A percentile compares a stretch with the other conserved stretches of the same genome.
phyloP scores from a whole-genome alignment of 106 monocot genomes.

The Phalaenopsis equestris region DNA sequence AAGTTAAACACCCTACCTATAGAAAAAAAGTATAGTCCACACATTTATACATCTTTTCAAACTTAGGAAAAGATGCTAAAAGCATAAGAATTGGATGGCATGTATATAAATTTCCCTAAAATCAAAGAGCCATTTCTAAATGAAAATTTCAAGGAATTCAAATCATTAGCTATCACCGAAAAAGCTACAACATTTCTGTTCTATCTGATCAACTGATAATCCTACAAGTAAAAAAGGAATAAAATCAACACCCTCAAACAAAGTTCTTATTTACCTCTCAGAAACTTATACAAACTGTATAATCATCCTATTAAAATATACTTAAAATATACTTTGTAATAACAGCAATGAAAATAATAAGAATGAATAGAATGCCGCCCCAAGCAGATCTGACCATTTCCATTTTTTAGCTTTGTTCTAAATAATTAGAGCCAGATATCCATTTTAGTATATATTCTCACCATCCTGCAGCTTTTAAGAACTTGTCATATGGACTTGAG shows the following conservation, averaged over 20 bases:
- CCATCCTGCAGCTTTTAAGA: conserved; percentile 85
- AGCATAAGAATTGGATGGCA: too few species aligned
- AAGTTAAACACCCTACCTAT: too few species aligned
- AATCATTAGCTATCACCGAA: not conserved
- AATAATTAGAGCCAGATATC: not conserved
- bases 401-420: not conserved
- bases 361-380: not conserved
- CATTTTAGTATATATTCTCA: not conserved
- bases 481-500: conserved; percentile 93
- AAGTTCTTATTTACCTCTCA: not conserved
- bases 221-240: not conserved
- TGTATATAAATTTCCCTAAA: too few species aligned
- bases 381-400: too few species aligned
- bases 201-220: not conserved
- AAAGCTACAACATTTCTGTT: not conserved
- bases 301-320: too few species aligned
- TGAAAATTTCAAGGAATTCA: not conserved
- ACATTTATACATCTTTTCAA: too few species aligned
- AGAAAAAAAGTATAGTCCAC: too few species aligned
- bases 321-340: too few species aligned
- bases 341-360: too few species aligned
- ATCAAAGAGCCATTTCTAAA: too few species aligned
- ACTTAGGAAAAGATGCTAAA: too few species aligned
- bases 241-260: not conserved
- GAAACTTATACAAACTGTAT: not conserved